Percentiles rank a stretch among this genome's conserved stretches.
Conservation (phyloP, 768 basidiomycete species). For the Hericium rajendrae region DNA sequence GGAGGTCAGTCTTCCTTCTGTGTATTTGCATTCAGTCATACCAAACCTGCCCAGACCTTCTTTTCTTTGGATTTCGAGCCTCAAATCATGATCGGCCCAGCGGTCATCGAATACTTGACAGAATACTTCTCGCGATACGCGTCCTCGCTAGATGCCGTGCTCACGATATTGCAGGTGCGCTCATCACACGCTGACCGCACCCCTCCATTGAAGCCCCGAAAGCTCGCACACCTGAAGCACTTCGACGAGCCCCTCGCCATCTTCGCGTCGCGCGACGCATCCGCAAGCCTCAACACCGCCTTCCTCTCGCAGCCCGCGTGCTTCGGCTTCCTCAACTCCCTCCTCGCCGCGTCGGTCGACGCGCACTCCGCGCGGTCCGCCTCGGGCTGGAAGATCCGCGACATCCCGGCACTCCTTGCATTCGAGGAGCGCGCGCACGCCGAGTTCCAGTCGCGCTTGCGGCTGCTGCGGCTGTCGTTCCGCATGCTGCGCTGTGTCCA, state of each 20-base stretch:
- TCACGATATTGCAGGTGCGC: conserved; percentile 46
- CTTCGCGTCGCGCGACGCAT: conserved; percentile 19
- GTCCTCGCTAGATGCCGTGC: conserved; percentile 44
- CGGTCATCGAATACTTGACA: conserved; percentile 40
- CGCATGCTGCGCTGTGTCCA: conserved; percentile 35
- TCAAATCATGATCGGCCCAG: conserved; percentile 50
- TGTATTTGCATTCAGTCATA: background rate
- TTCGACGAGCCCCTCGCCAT: conserved; percentile 52
- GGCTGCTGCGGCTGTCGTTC: conserved; percentile 37
- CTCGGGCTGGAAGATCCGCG: conserved; percentile 18
- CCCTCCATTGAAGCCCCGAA: background rate
- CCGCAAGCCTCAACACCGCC: background rate
- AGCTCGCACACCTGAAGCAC: conserved; percentile 65
- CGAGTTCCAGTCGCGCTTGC: conserved; percentile 23
- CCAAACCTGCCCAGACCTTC: conserved; percentile 35
- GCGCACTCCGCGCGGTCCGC: conserved; percentile 3
- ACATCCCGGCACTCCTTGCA: conserved; percentile 23
- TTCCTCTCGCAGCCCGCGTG: conserved; percentile 16
- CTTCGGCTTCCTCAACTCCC: conserved; percentile 25
- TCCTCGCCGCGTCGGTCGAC: conserved; percentile 12
- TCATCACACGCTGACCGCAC: background rate
- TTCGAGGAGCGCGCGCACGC: conserved; percentile 30
- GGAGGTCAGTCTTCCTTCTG: conserved; percentile 30
- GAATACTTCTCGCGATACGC: conserved; percentile 51
- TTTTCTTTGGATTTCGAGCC: conserved; percentile 56